phyloP scores from a whole-genome alignment of 2,329 filamentous ascomycete genomes.

The Colletotrichum siamense region DNA sequence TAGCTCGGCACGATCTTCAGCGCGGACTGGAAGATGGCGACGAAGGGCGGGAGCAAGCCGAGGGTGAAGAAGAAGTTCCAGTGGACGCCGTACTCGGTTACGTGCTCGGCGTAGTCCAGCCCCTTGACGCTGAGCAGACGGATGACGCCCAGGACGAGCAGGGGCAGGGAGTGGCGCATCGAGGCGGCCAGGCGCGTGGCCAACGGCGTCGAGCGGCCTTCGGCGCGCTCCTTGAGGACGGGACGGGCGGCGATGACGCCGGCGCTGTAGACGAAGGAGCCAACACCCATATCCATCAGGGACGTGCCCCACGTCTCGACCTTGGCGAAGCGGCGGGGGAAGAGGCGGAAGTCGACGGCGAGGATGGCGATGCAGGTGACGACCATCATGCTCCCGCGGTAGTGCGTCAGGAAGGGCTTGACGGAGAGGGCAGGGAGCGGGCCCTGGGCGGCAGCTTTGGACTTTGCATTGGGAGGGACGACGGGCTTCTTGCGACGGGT shows the following conservation, averaged over 20 bases:
- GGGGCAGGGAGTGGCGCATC: constrained; percentile 80
- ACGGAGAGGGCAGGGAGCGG: constrained; percentile 67
- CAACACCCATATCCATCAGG: constrained; percentile 97
- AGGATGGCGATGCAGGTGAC: constrained; percentile 90
- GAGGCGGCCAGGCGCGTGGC: constrained; percentile 67
- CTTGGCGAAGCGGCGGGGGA: constrained; percentile 94
- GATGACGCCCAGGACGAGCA: constrained; percentile 80
- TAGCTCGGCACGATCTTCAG: constrained; percentile 78
- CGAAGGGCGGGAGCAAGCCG: constrained; percentile 85
- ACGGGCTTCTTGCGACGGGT: constrained; percentile 51
- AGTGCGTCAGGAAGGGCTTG: constrained; percentile 92
- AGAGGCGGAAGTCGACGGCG: constrained; percentile 94
- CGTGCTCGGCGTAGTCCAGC: constrained; percentile 94
- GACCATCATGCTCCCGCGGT: constrained; percentile 90
- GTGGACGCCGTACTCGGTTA: constrained; percentile 96
- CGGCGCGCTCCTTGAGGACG: constrained; percentile 72
- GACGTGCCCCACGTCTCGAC: constrained; percentile 99
- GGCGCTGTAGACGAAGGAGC: constrained; percentile 94
- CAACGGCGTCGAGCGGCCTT: constrained; percentile 55
- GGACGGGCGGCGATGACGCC: constrained; percentile 89
- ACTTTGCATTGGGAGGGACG: constrained; percentile 48
- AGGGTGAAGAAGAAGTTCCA: constrained; percentile 99
- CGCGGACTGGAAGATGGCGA: constrained; percentile 79
- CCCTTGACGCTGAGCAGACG: constrained; percentile 91
- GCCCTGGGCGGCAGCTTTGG: constrained; percentile 32